phyloP scores from a whole-genome alignment of 2,329 filamentous ascomycete species.

The Ceratocystis smalleyi region DNA sequence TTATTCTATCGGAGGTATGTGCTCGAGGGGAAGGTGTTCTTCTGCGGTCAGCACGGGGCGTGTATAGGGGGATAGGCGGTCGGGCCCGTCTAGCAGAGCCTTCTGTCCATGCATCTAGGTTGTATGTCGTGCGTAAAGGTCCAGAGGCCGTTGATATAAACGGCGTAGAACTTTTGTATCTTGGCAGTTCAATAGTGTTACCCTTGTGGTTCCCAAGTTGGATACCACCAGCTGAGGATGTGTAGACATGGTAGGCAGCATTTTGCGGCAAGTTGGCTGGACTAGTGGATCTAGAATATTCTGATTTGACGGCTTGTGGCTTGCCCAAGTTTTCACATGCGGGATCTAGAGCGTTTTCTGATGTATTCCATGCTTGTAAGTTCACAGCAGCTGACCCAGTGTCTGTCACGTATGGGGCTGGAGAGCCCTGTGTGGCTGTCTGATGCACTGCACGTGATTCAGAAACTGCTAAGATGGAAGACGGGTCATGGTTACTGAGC shows the following conservation, averaged over 20 bases:
- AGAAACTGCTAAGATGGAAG: neutral
- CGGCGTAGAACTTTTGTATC: neutral
- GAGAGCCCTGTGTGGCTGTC: neutral
- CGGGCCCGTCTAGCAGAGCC: neutral
- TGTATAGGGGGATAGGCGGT: neutral
- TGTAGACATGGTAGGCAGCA: neutral
- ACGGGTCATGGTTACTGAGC: constrained; percentile 12
- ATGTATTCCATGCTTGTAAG: too few species aligned
- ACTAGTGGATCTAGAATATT: too few species aligned
- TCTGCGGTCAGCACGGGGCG: neutral
- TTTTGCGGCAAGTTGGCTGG: too few species aligned
- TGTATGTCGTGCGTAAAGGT: neutral
- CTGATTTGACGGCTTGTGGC: too few species aligned
- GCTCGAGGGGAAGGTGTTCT: neutral
- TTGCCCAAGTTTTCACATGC: too few species aligned
- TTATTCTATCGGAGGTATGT: neutral
- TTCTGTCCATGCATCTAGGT: neutral
- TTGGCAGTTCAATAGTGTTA: neutral
- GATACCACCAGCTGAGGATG: neutral
- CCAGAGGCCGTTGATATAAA: neutral
- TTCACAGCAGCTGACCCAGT: too few species aligned
- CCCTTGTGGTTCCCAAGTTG: neutral
- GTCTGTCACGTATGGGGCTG: too few species aligned
- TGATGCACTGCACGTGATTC: neutral
- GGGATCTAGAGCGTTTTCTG: too few species aligned